Evolutionary conservation across 768 basidiomycete genomes (phyloP), one percentile per base, ranked within the genome.

Genomic region (Termitomyces sp.): DNA sequence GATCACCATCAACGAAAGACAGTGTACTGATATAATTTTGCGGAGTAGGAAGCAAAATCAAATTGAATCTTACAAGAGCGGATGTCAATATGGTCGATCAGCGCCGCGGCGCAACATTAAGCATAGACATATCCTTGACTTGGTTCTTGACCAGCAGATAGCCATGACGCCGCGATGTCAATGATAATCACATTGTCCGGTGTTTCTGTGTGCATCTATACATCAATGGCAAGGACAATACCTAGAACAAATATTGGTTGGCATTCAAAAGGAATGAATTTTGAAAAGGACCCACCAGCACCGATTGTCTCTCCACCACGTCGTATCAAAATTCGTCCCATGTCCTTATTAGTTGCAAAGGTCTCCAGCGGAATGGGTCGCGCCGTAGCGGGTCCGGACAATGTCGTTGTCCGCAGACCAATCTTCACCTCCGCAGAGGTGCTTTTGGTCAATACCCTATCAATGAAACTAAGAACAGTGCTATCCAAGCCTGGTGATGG

Each of bases 291-390:
- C 77, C 51, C 62, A 87, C 95, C 95, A 44, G 95, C 95, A 38
- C 87, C 93, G 58, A 99, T 90, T 0, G 97, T 98, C 74, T 98
- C 95, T 0, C 97, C 97, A 31, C 85, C 86, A 53, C 96, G 76
- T 43, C 97, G 77, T 57, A 99, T 77, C 60, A 99, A 68, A 50
- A 99, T 82, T 46, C 97, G 76, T 0, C 97, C 97, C 97, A 98
- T 97, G 54, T 95, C 92, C 71, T 98, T 99, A 73, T 95, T 98
- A 7, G 74, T 73, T 1, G 84, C 71, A 63, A 97, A 96, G 1
- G 90, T 81, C 68, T 98, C 97, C 16, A 98, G 67, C 12, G 97
- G 92, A 25, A 98, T 88, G 2, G 86, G 80, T 8, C 84, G 77
- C 16, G 76, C 73, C 34, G 71, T 67, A 0, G 71, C 63, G 4